These are phyloP conservation scores for Cutaneotrichosporon sp. DNA, from an alignment of 1,284 basidiomycete species.

Conservation along the genomic window DNA sequence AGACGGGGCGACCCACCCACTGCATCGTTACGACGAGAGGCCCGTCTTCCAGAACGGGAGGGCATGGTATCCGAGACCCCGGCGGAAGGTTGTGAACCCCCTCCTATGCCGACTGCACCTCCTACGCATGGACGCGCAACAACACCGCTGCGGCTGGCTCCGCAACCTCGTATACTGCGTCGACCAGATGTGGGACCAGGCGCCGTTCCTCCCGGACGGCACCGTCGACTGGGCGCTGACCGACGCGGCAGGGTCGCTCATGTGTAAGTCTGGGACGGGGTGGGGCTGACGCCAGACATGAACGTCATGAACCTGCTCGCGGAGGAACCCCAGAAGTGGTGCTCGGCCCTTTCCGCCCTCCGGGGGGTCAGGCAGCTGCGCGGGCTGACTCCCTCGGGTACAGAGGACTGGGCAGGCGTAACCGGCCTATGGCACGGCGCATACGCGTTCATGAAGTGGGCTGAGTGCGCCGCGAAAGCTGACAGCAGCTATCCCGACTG, in stretches of 20 bases:
- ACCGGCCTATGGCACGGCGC: conserved; percentile 43
- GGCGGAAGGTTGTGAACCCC: conserved; percentile 24
- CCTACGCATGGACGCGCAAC: conserved; percentile 23
- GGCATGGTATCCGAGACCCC: neutral
- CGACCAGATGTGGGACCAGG: neutral
- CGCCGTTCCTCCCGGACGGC: conserved; percentile 39
- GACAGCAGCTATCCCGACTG: conserved; percentile 43
- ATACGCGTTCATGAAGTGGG: conserved; percentile 51
- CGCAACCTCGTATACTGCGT: conserved; percentile 38
- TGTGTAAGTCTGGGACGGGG: conserved; percentile 35
- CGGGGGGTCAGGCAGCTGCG: conserved; percentile 34
- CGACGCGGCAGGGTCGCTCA: conserved; percentile 45
- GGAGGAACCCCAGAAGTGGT: conserved; percentile 36
- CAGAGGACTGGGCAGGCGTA: conserved; percentile 48
- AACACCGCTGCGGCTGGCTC: conserved; percentile 30
- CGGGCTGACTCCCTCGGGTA: conserved; percentile 27
- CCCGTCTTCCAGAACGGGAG: neutral
- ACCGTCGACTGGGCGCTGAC: conserved; percentile 44
- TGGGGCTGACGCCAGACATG: conserved; percentile 27
- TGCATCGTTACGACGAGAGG: neutral
- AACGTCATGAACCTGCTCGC: conserved; percentile 38
- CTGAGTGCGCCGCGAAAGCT: conserved; percentile 5
- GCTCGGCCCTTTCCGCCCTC: conserved; percentile 26
- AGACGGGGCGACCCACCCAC: neutral
- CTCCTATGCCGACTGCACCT: conserved; percentile 33